Evolutionary conservation across 2,329 filamentous ascomycete species (phyloP), one percentile per base, ranked within the genome.

Genomic region (Aspergillus awamori): DNA sequence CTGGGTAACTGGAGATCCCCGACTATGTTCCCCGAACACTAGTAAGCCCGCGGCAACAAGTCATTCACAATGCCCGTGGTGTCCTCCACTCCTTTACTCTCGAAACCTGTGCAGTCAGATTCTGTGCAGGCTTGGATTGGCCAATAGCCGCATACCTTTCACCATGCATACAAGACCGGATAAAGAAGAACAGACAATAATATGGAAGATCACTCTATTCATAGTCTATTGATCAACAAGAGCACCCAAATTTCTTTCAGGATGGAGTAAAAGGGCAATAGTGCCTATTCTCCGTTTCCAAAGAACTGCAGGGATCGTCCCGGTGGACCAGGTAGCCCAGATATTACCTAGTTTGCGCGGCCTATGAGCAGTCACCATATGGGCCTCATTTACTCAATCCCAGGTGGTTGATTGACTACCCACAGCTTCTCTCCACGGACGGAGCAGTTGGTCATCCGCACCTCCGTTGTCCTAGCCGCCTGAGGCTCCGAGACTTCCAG

Each of bases 301-400:
- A 30, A 30, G 28, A 33, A 53, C 49, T 38, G 36, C 30, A 24
- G 22, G 17, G 30, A 53, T 53, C 51, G 22, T 39, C 51, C 17
- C 45, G 20, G 45, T 22, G 53, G 7, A 43, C n/a, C 43, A 24
- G 45, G 49, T 55, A 57, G 22, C 56, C 41, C n/a, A 51, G 52
- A 8, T 11, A 47, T 41, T 43, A 36, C 33, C 33, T 36, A 52
- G 52, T 36, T 24, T 41, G 30, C 43, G 26, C 20, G 30, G 17
- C 36, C 58, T 45, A 43, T 49, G 48, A 39, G 47, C 15, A 20
- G 30, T 33, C 11, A 8, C 11, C 24, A 17, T 47, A 45, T 41
- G 26, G 53, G 30, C 38, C 30, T 47, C 53, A 47, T 24, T 45
- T 56, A 22, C 38, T 39, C 10, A 30, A 45, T 33, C 10, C 39